Conservation (phyloP, 805 yeast genomes). For the Ogataea pilisensis region DNA sequence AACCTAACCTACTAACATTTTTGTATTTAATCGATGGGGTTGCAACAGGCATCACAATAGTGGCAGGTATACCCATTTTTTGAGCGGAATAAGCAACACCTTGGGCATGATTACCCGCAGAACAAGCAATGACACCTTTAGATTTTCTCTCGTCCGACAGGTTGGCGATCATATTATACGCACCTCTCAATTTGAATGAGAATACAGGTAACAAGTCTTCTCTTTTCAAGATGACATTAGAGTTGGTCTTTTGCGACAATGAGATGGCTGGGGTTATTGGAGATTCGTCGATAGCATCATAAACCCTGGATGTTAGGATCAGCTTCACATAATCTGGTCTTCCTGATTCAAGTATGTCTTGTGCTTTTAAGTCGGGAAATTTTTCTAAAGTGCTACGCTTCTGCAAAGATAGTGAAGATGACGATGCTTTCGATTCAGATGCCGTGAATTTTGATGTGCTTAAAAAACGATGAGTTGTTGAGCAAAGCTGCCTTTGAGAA, state of each 20-base stretch:
- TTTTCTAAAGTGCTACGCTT: slow-evolving; percentile 18
- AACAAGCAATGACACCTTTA: slow-evolving; percentile 93
- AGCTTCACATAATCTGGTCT: slow-evolving; percentile 91
- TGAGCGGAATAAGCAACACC: slow-evolving; percentile 95
- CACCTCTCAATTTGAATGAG: slow-evolving; percentile 95
- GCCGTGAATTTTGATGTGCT: too few species aligned
- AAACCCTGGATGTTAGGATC: slow-evolving; percentile 87
- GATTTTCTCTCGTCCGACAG: slow-evolving; percentile 60
- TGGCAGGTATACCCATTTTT: slow-evolving; percentile 82
- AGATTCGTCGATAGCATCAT: slow-evolving; percentile 90
- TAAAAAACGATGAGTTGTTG: too few species aligned
- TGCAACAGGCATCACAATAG: slow-evolving; percentile 97
- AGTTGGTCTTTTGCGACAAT: slow-evolving; percentile 67
- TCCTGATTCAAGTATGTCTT: slow-evolving; percentile 57
- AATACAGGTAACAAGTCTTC: slow-evolving; percentile 95
- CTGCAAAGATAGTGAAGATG: slow-evolving; percentile 1
- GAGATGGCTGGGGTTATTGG: slow-evolving; percentile 76
- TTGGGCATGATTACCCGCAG: slow-evolving; percentile 99
- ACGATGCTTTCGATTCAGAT: too few species aligned
- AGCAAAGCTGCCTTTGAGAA: too few species aligned
- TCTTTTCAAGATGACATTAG: slow-evolving; percentile 77
- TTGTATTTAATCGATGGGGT: slow-evolving; percentile 93
- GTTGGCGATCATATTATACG: slow-evolving; percentile 94
- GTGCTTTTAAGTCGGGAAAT: slow-evolving; percentile 43
- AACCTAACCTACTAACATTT: slow-evolving; percentile 88